Conservation (phyloP, 1,284 basidiomycete genomes). For the Tylopilus orsonianus region DNA sequence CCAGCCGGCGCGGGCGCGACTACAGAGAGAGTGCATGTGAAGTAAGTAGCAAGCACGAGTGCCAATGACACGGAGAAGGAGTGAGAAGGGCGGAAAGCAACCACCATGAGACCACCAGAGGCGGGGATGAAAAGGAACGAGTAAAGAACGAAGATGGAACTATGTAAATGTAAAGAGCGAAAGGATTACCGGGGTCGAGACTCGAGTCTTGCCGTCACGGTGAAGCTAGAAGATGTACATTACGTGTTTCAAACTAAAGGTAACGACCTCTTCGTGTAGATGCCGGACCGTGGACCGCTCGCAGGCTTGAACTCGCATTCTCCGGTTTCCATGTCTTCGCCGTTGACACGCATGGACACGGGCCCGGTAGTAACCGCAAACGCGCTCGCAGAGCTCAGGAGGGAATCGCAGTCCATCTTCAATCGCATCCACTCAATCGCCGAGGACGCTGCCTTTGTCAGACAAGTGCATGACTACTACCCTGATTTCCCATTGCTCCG, state of each 20-base stretch:
- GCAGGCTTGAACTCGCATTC: no score
- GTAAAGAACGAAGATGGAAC: constrained; percentile 8
- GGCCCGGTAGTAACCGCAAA: background rate
- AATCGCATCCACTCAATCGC: constrained; percentile 85
- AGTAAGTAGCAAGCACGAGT: constrained; percentile 13
- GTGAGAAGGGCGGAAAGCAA: constrained; percentile 18
- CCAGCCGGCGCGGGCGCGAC: constrained; percentile 3
- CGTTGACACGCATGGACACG: constrained; percentile 1
- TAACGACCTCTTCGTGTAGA: no score
- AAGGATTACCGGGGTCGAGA: constrained; percentile 6
- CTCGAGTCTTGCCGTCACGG: no score
- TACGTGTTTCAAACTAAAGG: no score
- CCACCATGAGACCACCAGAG: constrained; percentile 27
- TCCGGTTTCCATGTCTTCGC: no score
- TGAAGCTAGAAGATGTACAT: no score
- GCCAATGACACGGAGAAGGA: constrained; percentile 17
- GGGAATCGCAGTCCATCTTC: constrained; percentile 74
- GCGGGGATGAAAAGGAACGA: constrained; percentile 3
- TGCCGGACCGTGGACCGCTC: no score
- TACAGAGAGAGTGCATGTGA: constrained; percentile 11
- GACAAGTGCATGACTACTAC: constrained; percentile 56
- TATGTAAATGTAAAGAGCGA: constrained; percentile 21
- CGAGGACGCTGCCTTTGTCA: constrained; percentile 74
- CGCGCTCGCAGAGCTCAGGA: constrained; percentile 42
- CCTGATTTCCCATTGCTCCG: constrained; percentile 62